Base-by-base conservation (phyloP, 805 yeast species). In the Pichia gijzeniarum region DNA sequence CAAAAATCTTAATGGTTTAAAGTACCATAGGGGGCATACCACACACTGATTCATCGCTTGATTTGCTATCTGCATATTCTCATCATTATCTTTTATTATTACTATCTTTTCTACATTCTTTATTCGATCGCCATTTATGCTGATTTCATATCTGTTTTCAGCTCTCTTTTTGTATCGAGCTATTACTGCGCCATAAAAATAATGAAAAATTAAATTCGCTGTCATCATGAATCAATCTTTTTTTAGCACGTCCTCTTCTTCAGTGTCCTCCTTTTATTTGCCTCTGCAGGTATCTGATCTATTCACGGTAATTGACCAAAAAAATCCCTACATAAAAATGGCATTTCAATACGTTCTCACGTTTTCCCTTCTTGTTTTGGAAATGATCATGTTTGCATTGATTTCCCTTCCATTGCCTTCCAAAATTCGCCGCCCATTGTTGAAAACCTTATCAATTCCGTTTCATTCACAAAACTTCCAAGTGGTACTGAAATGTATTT, bases 11-110 rank as follows among this genome's bases (percentile, higher is more conserved):
- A 93, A 93, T 64, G 99, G 99, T 22, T 73, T 93, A 65, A 93
- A 93, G 67, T 93, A 93, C 65, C 99, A 93, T 66, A 79, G 97
- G 57, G 98, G 96, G 19, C 99, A 93, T 67, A 82, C 97, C n/a
- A 91, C 98, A 36, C 98, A 91, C 71, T 90, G 64, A 36, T 18
- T 31, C n/a, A 20, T 8, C 16, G 5, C 9, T n/a, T 21, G 21
- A 22, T 28, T 38, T 25, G 28, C 10, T 25, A 7, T 25, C 10
- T 25, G 10, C 28, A 25, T 7, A 25, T 25, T 25, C 28, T n/a
- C n/a, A n/a, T n/a, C n/a, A 35, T n/a, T 38, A 25, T n/a, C 9
- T 10, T 21, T 32, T 13, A n/a, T 12, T 14, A 12, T 14, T 35
- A 6, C 34, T 14, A 13, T 28, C 27, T 19, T 35, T 21, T 19